Evolutionary conservation across 2,329 filamentous ascomycete species (phyloP).

Genomic region (Alternaria hordeiaustralica): DNA sequence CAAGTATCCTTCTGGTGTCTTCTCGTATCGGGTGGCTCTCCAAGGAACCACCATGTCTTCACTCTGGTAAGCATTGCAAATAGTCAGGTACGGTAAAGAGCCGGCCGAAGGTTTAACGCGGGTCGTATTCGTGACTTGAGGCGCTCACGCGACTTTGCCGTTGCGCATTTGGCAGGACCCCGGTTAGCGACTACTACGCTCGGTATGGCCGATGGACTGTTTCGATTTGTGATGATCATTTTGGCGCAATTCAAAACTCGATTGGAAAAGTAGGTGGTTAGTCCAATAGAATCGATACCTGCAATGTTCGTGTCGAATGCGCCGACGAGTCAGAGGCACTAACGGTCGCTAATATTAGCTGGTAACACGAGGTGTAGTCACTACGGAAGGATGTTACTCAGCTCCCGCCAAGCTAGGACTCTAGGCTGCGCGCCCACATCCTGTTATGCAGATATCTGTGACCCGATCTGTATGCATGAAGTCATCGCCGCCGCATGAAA

Average conservation of each 20-base stretch:
- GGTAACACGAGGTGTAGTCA: constrained; percentile 34
- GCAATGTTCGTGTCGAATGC: constrained; percentile 16
- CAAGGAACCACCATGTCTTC: constrained; percentile 21
- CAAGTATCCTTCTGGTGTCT: constrained; percentile 13
- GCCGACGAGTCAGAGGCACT: constrained; percentile 27
- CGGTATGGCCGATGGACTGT: constrained; percentile 5
- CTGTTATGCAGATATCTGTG: constrained; percentile 14
- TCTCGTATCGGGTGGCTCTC: constrained; percentile 9
- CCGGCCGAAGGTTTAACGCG: constrained; percentile 18
- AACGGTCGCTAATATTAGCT: constrained; percentile 43
- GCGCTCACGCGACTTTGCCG: constrained; percentile 13
- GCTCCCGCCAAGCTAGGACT: constrained; percentile 32
- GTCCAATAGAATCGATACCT: constrained; percentile 16
- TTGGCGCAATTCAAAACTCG: constrained; percentile 16
- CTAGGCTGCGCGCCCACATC: constrained; percentile 14
- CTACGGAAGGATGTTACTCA: constrained; percentile 36
- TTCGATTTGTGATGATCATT: constrained; percentile 8
- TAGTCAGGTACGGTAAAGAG: constrained; percentile 15
- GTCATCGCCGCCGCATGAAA: constrained; percentile 25
- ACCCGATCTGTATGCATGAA: constrained; percentile 27
- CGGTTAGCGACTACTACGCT: constrained; percentile 11
- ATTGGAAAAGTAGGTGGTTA: constrained; percentile 17
- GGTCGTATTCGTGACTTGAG: constrained; percentile 19
- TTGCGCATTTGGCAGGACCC: constrained; percentile 10
- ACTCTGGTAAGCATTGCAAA: constrained; percentile 42